Percentiles rank a stretch among this genome's conserved stretches.
These are phyloP conservation scores for Backusella tarrabulga DNA, from an alignment of 192 early-diverging fungal genomes.

Conservation along the genomic window DNA sequence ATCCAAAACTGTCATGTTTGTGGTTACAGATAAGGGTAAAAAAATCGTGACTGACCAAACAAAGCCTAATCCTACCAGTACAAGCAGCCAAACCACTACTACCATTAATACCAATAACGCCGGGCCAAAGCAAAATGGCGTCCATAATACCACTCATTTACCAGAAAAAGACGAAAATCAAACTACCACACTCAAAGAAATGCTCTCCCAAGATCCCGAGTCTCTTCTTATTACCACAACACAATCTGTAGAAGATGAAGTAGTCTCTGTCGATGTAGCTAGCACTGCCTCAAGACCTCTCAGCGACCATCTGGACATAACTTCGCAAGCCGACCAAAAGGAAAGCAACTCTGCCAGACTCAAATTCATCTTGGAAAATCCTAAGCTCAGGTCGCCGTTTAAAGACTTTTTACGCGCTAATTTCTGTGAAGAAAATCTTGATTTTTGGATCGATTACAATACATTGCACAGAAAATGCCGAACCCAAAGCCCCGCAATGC, in stretches of 20 bases:
- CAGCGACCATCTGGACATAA: background rate
- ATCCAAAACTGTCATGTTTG: slow-evolving; percentile 9
- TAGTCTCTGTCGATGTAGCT: background rate
- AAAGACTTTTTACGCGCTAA: slow-evolving; percentile 63
- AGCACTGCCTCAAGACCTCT: background rate
- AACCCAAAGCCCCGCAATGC: slow-evolving; percentile 33
- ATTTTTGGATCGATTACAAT: slow-evolving; percentile 62
- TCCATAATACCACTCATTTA: background rate
- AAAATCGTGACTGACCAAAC: background rate
- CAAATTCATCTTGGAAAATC: slow-evolving; percentile 57
- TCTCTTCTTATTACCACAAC: slow-evolving; percentile 1
- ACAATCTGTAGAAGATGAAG: slow-evolving; percentile 6
- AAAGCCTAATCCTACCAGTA: background rate
- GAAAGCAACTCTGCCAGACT: slow-evolving; percentile 58
- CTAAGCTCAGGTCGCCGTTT: slow-evolving; percentile 53
- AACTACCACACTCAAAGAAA: slow-evolving; percentile 5
- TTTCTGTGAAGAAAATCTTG: slow-evolving; percentile 72
- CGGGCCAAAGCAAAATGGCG: background rate
- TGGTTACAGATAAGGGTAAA: slow-evolving; percentile 18
- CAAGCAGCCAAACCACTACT: background rate
- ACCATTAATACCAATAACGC: background rate
- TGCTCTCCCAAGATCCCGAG: slow-evolving; percentile 12
- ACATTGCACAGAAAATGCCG: slow-evolving; percentile 46
- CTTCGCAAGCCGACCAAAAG: slow-evolving; percentile 20
- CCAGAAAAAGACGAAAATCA: slow-evolving; percentile 1